Evolutionary conservation across 495 filamentous ascomycete species (phyloP).

Genomic region (Lophiotrema nucula): DNA sequence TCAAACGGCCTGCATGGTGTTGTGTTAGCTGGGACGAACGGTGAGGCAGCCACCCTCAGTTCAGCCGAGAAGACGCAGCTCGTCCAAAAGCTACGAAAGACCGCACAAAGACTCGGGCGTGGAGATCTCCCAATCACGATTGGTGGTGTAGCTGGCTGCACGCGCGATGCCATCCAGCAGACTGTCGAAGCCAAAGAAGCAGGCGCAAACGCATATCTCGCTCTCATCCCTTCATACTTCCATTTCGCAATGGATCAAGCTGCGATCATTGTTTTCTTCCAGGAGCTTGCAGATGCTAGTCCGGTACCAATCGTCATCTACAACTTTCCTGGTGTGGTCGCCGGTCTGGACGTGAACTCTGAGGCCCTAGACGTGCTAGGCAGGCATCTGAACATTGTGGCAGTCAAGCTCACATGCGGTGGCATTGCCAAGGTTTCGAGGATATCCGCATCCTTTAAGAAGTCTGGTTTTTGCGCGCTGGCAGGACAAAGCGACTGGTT

Average conservation of each 20-base stretch:
- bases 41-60: constrained; percentile 48
- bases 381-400: constrained; percentile 79
- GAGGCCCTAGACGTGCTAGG: constrained; percentile 72
- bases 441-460: constrained; percentile 55
- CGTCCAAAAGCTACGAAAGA: constrained; percentile 69
- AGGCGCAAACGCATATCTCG: constrained; percentile 78
- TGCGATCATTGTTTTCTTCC: constrained; percentile 71
- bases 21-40: constrained; percentile 85
- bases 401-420: constrained; percentile 87
- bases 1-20: constrained; percentile 73
- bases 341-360: constrained; percentile 76
- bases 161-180: constrained; percentile 77
- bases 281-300: constrained; percentile 70
- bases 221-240: constrained; percentile 86
- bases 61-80: constrained; percentile 46
- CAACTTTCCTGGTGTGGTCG: constrained; percentile 81
- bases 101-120: constrained; percentile 67
- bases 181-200: constrained; percentile 70
- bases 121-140: constrained; percentile 71
- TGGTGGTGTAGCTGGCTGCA: constrained; percentile 76
- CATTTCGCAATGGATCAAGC: constrained; percentile 61
- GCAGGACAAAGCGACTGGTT: constrained; percentile 87
- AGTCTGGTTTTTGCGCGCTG: constrained; percentile 64
- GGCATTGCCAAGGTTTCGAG: constrained; percentile 88
- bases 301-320: constrained; percentile 88